Conservation (phyloP, 768 basidiomycete genomes). For the Phallus indusiatus region DNA sequence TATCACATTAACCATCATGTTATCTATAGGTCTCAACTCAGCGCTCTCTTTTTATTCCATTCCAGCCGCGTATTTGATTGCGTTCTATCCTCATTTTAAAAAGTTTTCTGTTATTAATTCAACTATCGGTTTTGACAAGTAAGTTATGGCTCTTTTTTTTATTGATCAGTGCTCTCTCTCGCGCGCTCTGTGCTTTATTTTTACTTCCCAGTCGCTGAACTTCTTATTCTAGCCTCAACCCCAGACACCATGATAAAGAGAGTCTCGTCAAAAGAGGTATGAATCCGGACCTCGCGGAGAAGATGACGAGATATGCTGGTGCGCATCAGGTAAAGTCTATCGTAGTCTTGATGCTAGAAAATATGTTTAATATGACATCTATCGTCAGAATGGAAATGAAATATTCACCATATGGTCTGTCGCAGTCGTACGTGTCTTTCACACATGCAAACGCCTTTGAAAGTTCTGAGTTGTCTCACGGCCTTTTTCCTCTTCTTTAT, state of each 20-base stretch:
- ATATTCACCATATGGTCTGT: slow-evolving; percentile 27
- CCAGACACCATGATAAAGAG: slow-evolving; percentile 20
- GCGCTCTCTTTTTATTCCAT: slow-evolving; percentile 29
- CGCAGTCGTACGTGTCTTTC: slow-evolving; percentile 17
- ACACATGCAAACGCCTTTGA: background rate
- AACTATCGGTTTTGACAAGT: slow-evolving; percentile 29
- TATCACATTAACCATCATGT: background rate
- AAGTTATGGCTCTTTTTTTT: slow-evolving; percentile 1
- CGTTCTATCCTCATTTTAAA: slow-evolving; percentile 23
- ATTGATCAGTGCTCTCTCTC: background rate
- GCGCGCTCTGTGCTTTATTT: no score
- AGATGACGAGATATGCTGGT: slow-evolving; percentile 27
- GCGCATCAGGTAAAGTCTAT: slow-evolving; percentile 18
- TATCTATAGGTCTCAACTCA: slow-evolving; percentile 9
- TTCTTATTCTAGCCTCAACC: slow-evolving; percentile 19
- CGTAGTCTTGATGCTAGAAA: background rate
- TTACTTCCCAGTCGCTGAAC: background rate
- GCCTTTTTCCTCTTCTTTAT: no score
- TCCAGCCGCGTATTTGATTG: slow-evolving; percentile 26
- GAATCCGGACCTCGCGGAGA: slow-evolving; percentile 17
- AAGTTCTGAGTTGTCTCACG: background rate
- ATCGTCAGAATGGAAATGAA: slow-evolving; percentile 24
- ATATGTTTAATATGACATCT: background rate
- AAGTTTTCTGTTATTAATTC: slow-evolving; percentile 19
- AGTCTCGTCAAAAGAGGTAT: slow-evolving; percentile 18